Evolutionary conservation across 2,329 filamentous ascomycete genomes (phyloP).

Genomic region (Whalleya microplaca): DNA sequence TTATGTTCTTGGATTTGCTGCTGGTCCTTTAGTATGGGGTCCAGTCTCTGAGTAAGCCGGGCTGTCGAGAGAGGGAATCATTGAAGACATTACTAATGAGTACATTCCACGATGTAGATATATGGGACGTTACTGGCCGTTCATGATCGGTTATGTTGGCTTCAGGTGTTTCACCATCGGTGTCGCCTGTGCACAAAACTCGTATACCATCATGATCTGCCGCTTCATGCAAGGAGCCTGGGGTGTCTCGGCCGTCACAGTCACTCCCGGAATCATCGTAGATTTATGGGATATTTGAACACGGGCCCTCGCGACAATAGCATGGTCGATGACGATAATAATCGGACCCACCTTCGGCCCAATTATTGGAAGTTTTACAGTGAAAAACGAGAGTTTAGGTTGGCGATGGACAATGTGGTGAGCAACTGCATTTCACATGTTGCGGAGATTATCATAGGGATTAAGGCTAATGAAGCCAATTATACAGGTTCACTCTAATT

Average conservation of each 20-base stretch:
- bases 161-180: no score
- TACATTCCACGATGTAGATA: neutral
- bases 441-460: no score
- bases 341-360: no score
- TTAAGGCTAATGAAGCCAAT: no score
- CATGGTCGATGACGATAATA: no score
- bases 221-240: neutral
- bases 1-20: neutral
- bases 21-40: neutral
- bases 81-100: no score
- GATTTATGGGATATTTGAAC: neutral
- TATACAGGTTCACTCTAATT: neutral
- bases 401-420: neutral
- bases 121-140: neutral
- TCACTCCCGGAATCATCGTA: neutral
- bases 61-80: neutral
- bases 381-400: neutral
- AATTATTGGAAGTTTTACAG: no score
- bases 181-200: neutral
- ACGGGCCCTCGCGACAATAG: no score
- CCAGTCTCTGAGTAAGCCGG: neutral
- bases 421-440: no score
- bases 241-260: neutral
- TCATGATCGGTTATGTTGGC: no score
- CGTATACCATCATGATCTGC: neutral